These are phyloP conservation scores for Pythium utonaiense DNA, from an alignment of 352 stramenopile species.

Conservation along the genomic window DNA sequence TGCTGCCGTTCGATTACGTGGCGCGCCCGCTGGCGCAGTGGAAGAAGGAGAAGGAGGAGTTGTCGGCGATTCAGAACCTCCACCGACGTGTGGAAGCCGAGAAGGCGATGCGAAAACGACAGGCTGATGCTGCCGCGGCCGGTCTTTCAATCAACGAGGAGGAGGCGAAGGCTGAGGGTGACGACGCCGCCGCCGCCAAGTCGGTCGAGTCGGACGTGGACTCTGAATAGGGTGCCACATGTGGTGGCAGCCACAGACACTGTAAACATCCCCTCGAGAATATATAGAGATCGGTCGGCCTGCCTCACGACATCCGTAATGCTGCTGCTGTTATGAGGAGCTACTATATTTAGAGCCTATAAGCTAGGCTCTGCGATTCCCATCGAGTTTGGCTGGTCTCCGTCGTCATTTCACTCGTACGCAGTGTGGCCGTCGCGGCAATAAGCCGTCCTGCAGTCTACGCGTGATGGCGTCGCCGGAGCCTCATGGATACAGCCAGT, in stretches of 20 bases:
- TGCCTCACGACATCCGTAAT: not conserved
- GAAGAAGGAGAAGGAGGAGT: conserved; percentile 75
- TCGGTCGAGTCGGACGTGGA: conserved; percentile 5
- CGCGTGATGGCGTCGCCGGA: not conserved
- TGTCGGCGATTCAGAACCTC: conserved; percentile 23
- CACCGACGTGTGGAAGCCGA: conserved; percentile 23
- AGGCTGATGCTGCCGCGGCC: conserved; percentile 3
- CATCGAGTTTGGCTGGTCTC: too few relatives aligned
- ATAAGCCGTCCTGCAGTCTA: not conserved
- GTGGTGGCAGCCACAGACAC: not conserved
- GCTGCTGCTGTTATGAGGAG: not conserved
- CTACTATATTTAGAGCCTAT: not conserved
- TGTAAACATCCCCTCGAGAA: too few relatives aligned
- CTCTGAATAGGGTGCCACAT: not conserved
- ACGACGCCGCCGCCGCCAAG: conserved; percentile 1
- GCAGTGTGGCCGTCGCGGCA: not conserved
- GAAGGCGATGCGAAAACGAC: conserved; percentile 20
- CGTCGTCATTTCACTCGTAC: too few relatives aligned
- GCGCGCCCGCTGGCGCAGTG: conserved; percentile 54
- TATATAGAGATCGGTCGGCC: too few relatives aligned
- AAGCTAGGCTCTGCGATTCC: too few relatives aligned
- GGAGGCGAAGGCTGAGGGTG: not conserved
- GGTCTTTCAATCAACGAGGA: not conserved
- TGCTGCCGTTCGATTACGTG: conserved; percentile 69
- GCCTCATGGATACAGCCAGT: not conserved